phyloP scores from a whole-genome alignment of 179 eudicot species.

The Drosera spatulata region DNA sequence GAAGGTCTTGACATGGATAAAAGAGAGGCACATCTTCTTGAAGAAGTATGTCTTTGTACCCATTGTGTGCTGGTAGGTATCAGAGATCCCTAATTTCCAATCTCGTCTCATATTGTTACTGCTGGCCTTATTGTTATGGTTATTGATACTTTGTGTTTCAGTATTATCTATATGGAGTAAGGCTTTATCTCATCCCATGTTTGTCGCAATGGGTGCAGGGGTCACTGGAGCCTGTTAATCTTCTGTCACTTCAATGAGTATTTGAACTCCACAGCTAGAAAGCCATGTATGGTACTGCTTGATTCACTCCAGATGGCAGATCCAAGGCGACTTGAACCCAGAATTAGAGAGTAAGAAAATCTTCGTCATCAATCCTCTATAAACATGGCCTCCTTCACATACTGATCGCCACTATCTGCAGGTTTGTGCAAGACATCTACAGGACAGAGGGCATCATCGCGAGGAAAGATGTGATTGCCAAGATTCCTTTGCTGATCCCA shows the following conservation, averaged over 20 bases:
- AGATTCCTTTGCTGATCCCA: too few species aligned
- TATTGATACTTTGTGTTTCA: neutral
- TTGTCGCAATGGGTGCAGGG: conserved; percentile 24
- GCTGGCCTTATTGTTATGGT: neutral
- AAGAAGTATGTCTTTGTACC: conserved; percentile 7
- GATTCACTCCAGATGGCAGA: conserved; percentile 50
- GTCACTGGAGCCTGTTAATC: conserved; percentile 65
- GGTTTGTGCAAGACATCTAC: conserved; percentile 62
- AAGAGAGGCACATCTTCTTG: conserved; percentile 42
- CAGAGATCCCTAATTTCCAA: neutral
- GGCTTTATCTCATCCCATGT: neutral
- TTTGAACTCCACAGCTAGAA: conserved; percentile 22
- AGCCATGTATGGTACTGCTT: conserved; percentile 66
- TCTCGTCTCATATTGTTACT: neutral
- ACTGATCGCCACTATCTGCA: conserved; percentile 9
- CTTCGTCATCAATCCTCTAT: neutral
- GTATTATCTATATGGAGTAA: too few species aligned
- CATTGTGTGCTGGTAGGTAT: conserved; percentile 3
- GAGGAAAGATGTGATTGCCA: neutral
- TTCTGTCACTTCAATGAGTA: conserved; percentile 60
- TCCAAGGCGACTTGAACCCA: conserved; percentile 36
- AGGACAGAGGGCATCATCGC: conserved; percentile 37
- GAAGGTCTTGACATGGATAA: conserved; percentile 37
- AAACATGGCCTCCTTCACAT: neutral
- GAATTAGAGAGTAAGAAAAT: conserved; percentile 44